Evolutionary conservation across 768 basidiomycete species (phyloP), one percentile per base, ranked within the genome.

Genomic region (Galerina sulciceps): DNA sequence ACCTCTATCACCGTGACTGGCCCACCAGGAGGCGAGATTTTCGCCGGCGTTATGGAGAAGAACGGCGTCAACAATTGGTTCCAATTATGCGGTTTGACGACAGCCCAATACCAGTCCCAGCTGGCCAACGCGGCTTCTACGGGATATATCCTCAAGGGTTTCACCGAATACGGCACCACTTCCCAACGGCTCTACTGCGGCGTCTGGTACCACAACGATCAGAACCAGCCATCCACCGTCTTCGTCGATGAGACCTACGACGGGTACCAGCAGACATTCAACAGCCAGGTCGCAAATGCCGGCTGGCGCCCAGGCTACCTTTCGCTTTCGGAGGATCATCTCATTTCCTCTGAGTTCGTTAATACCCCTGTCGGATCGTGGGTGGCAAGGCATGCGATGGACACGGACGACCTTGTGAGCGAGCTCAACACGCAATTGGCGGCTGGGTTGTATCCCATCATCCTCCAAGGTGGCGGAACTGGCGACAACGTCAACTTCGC

Each of bases 51-150:
- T 20, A 56, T 56, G 55, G 55, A 56, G 14, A 14, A 56, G 38
- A 56, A 56, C 34, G 55, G 55, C 10, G 46, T 56, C 45, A 56
- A 44, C 13, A 49, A 56, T 13, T 56, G 55, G 55, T 56, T 47
- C 26, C 55, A 56, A 36, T 26, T 37, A 41, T 56, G 55, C 26
- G 55, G 46, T 38, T 38, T 56, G 36, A 47, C 55, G 18, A 56
- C 8, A n/a, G 47, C 34, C 23, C 55, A 56, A 22, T 56, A 56
- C 15, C 1, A 18, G 9, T 20, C 11, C 17, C 40, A 53, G 23
- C 6, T 53, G 26, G 42, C 17, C 42, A 53, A 17, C 18, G 52
- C 41, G 20, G 15, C 14, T n/a, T 4, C 17, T 26, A 53, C 41
- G 26, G 38, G 52, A 9, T 53, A 14, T 18, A n/a, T 53, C 52